Evolutionary conservation across 2,329 filamentous ascomycete species (phyloP), one percentile per base, ranked within the genome.

Genomic region (Trichothecium sympodiale): DNA sequence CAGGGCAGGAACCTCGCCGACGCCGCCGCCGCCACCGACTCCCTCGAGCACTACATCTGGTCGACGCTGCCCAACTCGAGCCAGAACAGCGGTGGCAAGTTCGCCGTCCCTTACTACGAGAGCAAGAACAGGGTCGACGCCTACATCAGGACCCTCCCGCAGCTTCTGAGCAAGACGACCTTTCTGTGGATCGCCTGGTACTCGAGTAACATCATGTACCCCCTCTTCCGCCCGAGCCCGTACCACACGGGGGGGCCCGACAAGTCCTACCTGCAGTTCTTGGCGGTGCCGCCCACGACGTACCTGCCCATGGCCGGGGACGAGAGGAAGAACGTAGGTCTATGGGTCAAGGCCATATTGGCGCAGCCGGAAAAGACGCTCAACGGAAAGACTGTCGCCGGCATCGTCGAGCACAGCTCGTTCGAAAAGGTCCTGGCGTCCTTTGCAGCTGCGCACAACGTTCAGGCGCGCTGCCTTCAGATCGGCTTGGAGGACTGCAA

Each of bases 31-130:
- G 39, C 45, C 7, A 59, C 50, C 0, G 12, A 44, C 0, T 56
- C 58, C 0, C 51, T 69, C 1, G 47, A 62, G 36, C 61, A 66
- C 40, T 67, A 58, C 43, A 51, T 67, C 36, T 67, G 62, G 61
- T 63, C 57, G 7, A 67, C 64, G 1, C 50, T 64, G 5, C 64
- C 64, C 2, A 53, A 56, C 26, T 46, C 52, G 5, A 45, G 42
- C 25, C 43, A 39, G 10, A 47, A 57, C 13, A 53, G 52, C 5
- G 39, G 41, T 1, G 60, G 61, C 1, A 53, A 55, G 33, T 38
- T 47, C 3, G 26, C 46, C 4, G 51, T 62, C 0, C 57, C 61
- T 1, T 61, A 68, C 39, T 62, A 62, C 40, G 60, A 59, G n/a
- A 55, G 49, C 40, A 67, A 67, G 43, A 54, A 54, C 17, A 46